Percentiles rank a stretch among this genome's conserved stretches.
Evolutionary conservation across 371 early-diverging fungal species (phyloP).

Genomic region (Lichtheimia ornata): DNA sequence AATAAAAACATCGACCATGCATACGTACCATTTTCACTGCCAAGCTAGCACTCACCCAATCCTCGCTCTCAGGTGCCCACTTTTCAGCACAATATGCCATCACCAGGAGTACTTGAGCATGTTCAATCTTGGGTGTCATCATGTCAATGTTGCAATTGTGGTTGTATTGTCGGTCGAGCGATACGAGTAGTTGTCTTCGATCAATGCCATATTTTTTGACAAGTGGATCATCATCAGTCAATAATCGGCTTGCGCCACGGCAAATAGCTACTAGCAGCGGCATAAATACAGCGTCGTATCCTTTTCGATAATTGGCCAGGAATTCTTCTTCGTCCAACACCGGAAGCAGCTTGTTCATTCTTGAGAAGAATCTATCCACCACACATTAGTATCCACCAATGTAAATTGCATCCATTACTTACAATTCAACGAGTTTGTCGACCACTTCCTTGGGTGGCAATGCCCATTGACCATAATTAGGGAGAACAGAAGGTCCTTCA

Average conservation of each 20-base stretch:
- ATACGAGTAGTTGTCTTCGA: slow-evolving; percentile 13
- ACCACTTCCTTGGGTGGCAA: slow-evolving; percentile 33
- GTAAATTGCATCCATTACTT: neutral
- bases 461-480: slow-evolving; percentile 20
- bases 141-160: slow-evolving; percentile 24
- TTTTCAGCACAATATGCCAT: slow-evolving; percentile 20
- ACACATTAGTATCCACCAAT: neutral
- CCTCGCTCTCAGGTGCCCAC: slow-evolving; percentile 33
- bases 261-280: slow-evolving; percentile 25
- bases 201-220: slow-evolving; percentile 25
- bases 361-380: slow-evolving; percentile 25
- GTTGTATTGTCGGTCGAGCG: neutral
- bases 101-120: slow-evolving; percentile 33
- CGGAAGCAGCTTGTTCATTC: slow-evolving; percentile 30
- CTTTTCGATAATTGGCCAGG: slow-evolving; percentile 20
- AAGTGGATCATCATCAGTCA: slow-evolving; percentile 23
- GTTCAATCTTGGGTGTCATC: slow-evolving; percentile 29
- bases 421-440: slow-evolving; percentile 30
- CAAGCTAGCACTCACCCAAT: slow-evolving; percentile 42
- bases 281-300: slow-evolving; percentile 1
- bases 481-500: neutral
- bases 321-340: slow-evolving; percentile 42
- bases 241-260: slow-evolving; percentile 21
- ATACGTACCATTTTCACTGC: slow-evolving; percentile 41
- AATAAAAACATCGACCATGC: neutral